Conservation (phyloP, 805 yeast genomes). For the Nematodospora valgi region DNA sequence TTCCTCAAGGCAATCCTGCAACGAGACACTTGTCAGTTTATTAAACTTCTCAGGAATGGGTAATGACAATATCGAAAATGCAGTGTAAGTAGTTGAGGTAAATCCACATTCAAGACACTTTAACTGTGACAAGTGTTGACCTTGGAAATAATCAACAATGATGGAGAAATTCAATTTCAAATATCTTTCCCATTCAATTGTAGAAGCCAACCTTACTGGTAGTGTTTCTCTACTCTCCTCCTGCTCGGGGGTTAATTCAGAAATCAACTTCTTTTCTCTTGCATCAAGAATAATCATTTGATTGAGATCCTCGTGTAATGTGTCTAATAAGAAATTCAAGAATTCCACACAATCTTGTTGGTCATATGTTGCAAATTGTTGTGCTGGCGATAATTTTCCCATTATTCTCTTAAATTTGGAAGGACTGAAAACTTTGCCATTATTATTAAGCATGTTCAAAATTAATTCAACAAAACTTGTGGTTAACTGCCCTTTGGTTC, state of each 20-base stretch:
- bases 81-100: conserved; percentile 83
- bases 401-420: conserved; percentile 59
- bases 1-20: conserved; percentile 70
- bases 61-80: conserved; percentile 73
- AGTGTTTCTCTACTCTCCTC: conserved; percentile 68
- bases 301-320: conserved; percentile 81
- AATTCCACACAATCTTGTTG: conserved; percentile 90
- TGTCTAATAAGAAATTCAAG: conserved; percentile 68
- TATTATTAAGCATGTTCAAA: conserved; percentile 48
- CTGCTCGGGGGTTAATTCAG: conserved; percentile 55
- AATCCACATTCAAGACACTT: conserved; percentile 67
- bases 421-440: conserved; percentile 53
- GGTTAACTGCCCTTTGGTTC: conserved; percentile 78
- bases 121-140: conserved; percentile 80
- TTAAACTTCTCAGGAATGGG: conserved; percentile 62
- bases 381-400: conserved; percentile 59
- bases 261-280: conserved; percentile 33
- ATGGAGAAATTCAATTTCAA: conserved; percentile 73
- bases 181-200: conserved; percentile 91
- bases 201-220: conserved; percentile 76
- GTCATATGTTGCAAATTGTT: conserved; percentile 60
- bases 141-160: conserved; percentile 80
- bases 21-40: conserved; percentile 19
- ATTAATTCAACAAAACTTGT: conserved; percentile 62
- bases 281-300: conserved; percentile 42